A percentile compares a stretch with the other conserved stretches of the same genome.
Evolutionary conservation across 345 rosid genomes (phyloP).

Genomic region (Cardamine occulta): DNA sequence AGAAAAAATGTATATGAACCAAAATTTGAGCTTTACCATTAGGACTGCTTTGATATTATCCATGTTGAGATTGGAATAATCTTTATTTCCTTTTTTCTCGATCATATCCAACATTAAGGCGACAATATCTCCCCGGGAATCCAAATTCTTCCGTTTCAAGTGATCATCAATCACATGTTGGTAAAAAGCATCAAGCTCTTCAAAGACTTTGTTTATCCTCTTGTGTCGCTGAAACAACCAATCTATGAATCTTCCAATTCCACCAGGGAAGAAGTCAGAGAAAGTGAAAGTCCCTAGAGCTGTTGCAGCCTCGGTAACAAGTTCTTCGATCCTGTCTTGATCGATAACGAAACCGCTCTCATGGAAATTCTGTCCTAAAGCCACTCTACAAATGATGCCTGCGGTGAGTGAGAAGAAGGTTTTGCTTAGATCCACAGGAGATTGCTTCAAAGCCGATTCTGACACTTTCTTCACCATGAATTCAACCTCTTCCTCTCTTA

Average conservation of each 20-base stretch:
- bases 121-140: conserved; percentile 32
- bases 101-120: conserved; percentile 20
- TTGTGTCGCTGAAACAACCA: conserved; percentile 36
- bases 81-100: not conserved
- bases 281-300: conserved; percentile 22
- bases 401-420: conserved; percentile 33
- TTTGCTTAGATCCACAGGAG: conserved; percentile 41
- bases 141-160: conserved; percentile 24
- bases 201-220: conserved; percentile 42
- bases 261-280: conserved; percentile 45
- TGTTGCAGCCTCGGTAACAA: not conserved
- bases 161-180: conserved; percentile 56
- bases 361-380: conserved; percentile 50
- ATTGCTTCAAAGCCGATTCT: conserved; percentile 6
- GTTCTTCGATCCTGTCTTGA: conserved; percentile 2
- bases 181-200: conserved; percentile 48
- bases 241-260: conserved; percentile 47
- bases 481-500: conserved; percentile 51
- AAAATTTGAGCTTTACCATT: conserved; percentile 21
- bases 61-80: not conserved
- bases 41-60: conserved; percentile 23
- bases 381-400: conserved; percentile 45
- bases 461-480: conserved; percentile 34
- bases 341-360: conserved; percentile 29
- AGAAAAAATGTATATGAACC: not conserved